Evolutionary conservation across 352 stramenopile species (phyloP).

Genomic region (Phytophthora tentaculata): DNA sequence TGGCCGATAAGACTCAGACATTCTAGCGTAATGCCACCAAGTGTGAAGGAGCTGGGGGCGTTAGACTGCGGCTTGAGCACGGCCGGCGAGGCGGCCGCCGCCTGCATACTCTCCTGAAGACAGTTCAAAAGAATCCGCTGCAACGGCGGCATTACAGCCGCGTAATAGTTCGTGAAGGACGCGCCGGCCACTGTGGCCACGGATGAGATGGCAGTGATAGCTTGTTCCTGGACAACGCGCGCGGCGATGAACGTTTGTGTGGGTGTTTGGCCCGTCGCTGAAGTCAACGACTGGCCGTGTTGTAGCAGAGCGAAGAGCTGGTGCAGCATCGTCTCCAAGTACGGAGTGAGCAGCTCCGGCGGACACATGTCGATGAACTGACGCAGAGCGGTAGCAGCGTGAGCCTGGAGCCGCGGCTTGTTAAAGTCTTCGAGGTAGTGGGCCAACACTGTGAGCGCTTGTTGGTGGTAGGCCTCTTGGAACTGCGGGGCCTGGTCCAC

Average conservation of each 20-base stretch:
- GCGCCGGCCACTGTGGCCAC: conserved; percentile 70
- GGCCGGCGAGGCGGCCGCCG: conserved; percentile 21
- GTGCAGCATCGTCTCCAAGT: conserved; percentile 75
- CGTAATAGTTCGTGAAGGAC: conserved; percentile 79
- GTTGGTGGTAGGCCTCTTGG: conserved; percentile 75
- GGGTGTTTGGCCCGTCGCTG: conserved; percentile 15
- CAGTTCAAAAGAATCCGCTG: conserved; percentile 73
- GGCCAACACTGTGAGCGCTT: conserved; percentile 65
- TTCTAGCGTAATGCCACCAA: conserved; percentile 87
- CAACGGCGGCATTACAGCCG: conserved; percentile 72
- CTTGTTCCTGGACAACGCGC: conserved; percentile 80
- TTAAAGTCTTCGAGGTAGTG: conserved; percentile 70
- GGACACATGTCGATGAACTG: conserved; percentile 89
- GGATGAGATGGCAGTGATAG: conserved; percentile 82
- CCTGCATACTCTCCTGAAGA: conserved; percentile 59
- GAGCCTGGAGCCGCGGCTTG: conserved; percentile 72
- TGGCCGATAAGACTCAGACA: conserved; percentile 84
- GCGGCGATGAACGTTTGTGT: conserved; percentile 35
- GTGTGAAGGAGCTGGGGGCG: conserved; percentile 67
- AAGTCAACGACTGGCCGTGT: conserved; percentile 28
- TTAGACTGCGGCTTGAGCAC: conserved; percentile 36
- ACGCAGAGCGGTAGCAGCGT: conserved; percentile 75
- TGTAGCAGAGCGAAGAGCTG: conserved; percentile 76
- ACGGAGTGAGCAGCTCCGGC: conserved; percentile 64
- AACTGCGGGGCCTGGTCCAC: conserved; percentile 85